Percentiles rank a stretch among this genome's conserved stretches.
Evolutionary conservation across 116 monocot species (phyloP).

Genomic region (Trichopus zeylanicus): DNA sequence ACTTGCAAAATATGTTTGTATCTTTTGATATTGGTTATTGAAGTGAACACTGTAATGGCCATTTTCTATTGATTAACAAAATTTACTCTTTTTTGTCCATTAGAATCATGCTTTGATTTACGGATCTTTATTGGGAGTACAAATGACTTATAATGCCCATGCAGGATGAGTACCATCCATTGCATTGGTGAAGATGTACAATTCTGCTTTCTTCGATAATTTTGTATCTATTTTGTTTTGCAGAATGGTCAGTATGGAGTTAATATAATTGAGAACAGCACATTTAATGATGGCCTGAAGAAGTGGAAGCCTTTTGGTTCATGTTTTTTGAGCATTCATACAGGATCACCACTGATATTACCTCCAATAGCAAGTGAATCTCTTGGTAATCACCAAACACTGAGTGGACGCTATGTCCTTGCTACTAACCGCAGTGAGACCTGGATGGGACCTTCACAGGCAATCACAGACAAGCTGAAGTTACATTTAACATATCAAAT

Average conservation of each 20-base stretch:
- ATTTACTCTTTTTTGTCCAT: too few relatives aligned
- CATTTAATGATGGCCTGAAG: slow-evolving; percentile 36
- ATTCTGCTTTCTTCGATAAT: too few relatives aligned
- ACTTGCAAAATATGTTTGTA: too few relatives aligned
- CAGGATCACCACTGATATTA: slow-evolving; percentile 39
- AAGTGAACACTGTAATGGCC: too few relatives aligned
- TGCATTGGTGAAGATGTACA: too few relatives aligned
- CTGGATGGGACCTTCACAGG: slow-evolving; percentile 88
- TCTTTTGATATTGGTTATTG: too few relatives aligned
- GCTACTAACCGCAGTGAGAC: slow-evolving; percentile 43
- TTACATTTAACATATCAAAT: slow-evolving; percentile 70
- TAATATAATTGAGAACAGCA: slow-evolving; percentile 60
- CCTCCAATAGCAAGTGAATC: slow-evolving; percentile 34
- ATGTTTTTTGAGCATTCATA: slow-evolving; percentile 42
- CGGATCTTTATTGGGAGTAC: neutral
- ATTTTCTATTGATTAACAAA: too few relatives aligned
- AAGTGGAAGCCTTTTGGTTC: slow-evolving; percentile 72
- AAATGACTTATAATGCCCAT: neutral
- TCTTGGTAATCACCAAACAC: slow-evolving; percentile 15
- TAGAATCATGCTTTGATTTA: too few relatives aligned
- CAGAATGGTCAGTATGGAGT: slow-evolving; percentile 39
- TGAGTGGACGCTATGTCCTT: slow-evolving; percentile 39
- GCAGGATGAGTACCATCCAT: neutral
- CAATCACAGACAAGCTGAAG: slow-evolving; percentile 46
- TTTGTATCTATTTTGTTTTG: slow-evolving; percentile 4